Conservation (phyloP, 1,284 basidiomycete genomes). For the Fistulinella cinereoalba region DNA sequence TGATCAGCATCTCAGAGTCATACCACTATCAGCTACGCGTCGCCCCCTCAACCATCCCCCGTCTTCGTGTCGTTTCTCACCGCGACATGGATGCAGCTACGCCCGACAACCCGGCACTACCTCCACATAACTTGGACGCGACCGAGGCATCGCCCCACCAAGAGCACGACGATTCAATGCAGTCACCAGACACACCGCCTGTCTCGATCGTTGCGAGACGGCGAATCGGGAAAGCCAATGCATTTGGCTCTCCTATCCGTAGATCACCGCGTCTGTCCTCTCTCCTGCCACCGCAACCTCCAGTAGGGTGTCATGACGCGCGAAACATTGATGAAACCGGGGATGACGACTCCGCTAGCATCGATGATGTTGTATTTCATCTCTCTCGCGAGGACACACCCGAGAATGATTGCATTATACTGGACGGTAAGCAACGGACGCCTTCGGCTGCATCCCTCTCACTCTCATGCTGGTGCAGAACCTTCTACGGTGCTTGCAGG, state of each 20-base stretch:
- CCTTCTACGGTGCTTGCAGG: slow-evolving; percentile 63
- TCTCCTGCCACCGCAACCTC: slow-evolving; percentile 30
- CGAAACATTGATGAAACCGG: slow-evolving; percentile 16
- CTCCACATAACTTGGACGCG: not conserved
- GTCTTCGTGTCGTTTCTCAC: slow-evolving; percentile 1
- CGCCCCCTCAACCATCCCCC: not conserved
- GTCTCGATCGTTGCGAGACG: slow-evolving; percentile 32
- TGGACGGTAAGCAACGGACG: slow-evolving; percentile 42
- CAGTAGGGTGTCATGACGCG: slow-evolving; percentile 12
- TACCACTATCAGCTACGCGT: not conserved
- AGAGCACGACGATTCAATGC: slow-evolving; percentile 49
- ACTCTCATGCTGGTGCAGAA: slow-evolving; percentile 39
- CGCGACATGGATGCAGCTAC: slow-evolving; percentile 22
- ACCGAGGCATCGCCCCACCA: not conserved
- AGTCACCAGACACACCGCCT: slow-evolving; percentile 55
- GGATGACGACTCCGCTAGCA: slow-evolving; percentile 32
- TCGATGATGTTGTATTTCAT: slow-evolving; percentile 31
- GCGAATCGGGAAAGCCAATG: slow-evolving; percentile 28
- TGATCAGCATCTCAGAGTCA: not conserved
- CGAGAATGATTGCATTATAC: slow-evolving; percentile 37
- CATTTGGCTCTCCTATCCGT: slow-evolving; percentile 38
- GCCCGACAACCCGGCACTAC: slow-evolving; percentile 11
- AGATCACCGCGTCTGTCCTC: slow-evolving; percentile 52
- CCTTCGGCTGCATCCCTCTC: slow-evolving; percentile 6
- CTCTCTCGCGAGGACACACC: slow-evolving; percentile 43